Evolutionary conservation across 352 stramenopile genomes (phyloP).

Genomic region (Phytophthora cactorum): DNA sequence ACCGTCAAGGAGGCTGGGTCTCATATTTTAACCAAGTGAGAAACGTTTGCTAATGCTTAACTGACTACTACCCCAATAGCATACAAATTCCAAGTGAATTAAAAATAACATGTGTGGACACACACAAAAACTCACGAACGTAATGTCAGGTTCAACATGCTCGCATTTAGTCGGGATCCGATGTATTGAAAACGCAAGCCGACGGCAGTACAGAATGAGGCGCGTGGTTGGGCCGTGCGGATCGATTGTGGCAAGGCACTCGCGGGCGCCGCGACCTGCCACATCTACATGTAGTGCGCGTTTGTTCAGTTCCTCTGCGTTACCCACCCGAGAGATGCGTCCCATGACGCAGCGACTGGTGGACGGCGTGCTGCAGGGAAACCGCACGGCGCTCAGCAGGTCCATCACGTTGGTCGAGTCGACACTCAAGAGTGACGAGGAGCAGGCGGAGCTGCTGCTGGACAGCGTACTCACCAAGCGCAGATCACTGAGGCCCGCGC

Average conservation of each 20-base stretch:
- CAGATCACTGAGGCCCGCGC: constrained; percentile 44
- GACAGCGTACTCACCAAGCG: constrained; percentile 79
- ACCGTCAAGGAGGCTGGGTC: constrained; percentile 16
- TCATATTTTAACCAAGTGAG: constrained; percentile 35
- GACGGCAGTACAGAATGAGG: constrained; percentile 21
- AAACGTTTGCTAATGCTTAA: constrained; percentile 34
- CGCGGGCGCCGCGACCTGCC: not conserved
- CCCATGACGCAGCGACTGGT: constrained; percentile 57
- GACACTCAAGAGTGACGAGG: constrained; percentile 66
- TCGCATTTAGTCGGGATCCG: constrained; percentile 26
- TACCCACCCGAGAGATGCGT: constrained; percentile 25
- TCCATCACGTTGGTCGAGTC: constrained; percentile 88
- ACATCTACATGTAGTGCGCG: not conserved
- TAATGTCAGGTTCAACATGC: constrained; percentile 34
- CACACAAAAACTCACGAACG: constrained; percentile 9
- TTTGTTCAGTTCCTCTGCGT: not conserved
- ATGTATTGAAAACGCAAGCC: constrained; percentile 20
- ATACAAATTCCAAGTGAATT: constrained; percentile 17
- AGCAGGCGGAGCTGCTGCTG: constrained; percentile 89
- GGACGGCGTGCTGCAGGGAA: constrained; percentile 58
- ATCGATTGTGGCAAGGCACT: not conserved
- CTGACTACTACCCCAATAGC: constrained; percentile 31
- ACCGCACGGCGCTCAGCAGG: constrained; percentile 72
- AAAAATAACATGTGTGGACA: constrained; percentile 1
- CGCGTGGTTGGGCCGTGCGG: constrained; percentile 8